These are phyloP conservation scores for Nymphaea thermarum DNA, from an alignment of 164 flowering plant species.

Conservation along the genomic window DNA sequence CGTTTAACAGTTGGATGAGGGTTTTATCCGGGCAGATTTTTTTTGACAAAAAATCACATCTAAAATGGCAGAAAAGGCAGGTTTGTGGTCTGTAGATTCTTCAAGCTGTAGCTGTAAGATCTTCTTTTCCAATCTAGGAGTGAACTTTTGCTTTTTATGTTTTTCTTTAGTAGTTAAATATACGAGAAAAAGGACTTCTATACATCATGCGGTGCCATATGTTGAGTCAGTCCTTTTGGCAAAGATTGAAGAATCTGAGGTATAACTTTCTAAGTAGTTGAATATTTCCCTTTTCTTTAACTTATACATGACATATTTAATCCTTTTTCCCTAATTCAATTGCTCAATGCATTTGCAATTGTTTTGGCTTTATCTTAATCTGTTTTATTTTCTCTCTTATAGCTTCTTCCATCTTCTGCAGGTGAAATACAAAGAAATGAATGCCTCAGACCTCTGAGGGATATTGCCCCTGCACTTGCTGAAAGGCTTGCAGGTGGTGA, in stretches of 20 bases:
- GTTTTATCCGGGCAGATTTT: too few species aligned
- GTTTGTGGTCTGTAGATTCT: too few species aligned
- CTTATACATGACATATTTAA: not conserved
- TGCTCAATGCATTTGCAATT: too few species aligned
- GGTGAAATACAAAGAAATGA: constrained; percentile 85
- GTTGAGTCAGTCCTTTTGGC: constrained; percentile 4
- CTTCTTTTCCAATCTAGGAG: not conserved
- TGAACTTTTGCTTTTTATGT: too few species aligned
- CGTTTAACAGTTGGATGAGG: too few species aligned
- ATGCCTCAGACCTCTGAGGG: not conserved
- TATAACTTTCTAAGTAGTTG: constrained; percentile 6
- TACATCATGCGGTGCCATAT: not conserved
- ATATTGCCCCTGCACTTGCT: too few species aligned
- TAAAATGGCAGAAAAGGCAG: too few species aligned
- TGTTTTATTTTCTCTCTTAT: constrained; percentile 7
- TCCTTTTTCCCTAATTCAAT: too few species aligned
- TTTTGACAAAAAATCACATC: constrained; percentile 2
- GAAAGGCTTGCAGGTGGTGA: too few species aligned
- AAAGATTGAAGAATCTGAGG: too few species aligned
- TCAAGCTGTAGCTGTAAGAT: too few species aligned
- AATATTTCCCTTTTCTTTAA: not conserved
- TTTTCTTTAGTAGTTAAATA: too few species aligned
- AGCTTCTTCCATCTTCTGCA: constrained; percentile 70
- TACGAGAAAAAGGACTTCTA: constrained; percentile 4
- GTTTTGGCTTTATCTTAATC: not conserved